Conservation (phyloP, 306 rosid species). For the Trifolium subterraneum region DNA sequence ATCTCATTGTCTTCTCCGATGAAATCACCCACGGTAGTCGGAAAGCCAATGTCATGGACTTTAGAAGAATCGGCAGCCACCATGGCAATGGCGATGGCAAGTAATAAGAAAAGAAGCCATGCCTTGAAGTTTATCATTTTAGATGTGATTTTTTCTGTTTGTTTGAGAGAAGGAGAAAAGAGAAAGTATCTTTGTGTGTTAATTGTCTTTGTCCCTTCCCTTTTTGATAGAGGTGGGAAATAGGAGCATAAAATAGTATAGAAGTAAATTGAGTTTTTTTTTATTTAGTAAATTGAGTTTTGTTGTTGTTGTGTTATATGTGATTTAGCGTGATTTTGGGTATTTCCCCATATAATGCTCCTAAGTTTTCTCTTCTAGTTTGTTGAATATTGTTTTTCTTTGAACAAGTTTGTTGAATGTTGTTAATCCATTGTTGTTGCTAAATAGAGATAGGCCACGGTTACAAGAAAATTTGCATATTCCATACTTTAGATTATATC, state of each 20-base stretch:
- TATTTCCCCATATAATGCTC: neutral
- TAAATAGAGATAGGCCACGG: neutral
- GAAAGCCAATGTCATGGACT: neutral
- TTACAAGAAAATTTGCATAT: too few species aligned
- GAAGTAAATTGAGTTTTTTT: conserved; percentile 6
- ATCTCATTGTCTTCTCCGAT: conserved; percentile 57
- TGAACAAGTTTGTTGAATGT: conserved; percentile 18
- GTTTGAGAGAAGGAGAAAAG: neutral
- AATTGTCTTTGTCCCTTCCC: conserved; percentile 32
- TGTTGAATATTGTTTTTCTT: conserved; percentile 1
- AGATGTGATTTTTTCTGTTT: neutral
- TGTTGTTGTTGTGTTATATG: conserved; percentile 1
- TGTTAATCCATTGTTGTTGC: neutral
- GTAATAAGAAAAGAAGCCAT: conserved; percentile 39
- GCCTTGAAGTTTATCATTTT: conserved; percentile 44
- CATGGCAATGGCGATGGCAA: conserved; percentile 41
- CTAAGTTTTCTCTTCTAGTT: conserved; percentile 18
- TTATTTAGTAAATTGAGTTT: conserved; percentile 9
- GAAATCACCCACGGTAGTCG: conserved; percentile 27
- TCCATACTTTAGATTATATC: too few species aligned
- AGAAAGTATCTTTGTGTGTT: neutral
- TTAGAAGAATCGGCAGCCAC: conserved; percentile 42
- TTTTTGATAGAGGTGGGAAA: conserved; percentile 43
- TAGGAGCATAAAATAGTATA: conserved; percentile 41
- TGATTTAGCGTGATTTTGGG: conserved; percentile 31